Percentiles rank a stretch among this genome's conserved stretches.
These are phyloP conservation scores for Aureobasidium leucospermi DNA, from an alignment of 2,329 filamentous ascomycete genomes.

Conservation along the genomic window DNA sequence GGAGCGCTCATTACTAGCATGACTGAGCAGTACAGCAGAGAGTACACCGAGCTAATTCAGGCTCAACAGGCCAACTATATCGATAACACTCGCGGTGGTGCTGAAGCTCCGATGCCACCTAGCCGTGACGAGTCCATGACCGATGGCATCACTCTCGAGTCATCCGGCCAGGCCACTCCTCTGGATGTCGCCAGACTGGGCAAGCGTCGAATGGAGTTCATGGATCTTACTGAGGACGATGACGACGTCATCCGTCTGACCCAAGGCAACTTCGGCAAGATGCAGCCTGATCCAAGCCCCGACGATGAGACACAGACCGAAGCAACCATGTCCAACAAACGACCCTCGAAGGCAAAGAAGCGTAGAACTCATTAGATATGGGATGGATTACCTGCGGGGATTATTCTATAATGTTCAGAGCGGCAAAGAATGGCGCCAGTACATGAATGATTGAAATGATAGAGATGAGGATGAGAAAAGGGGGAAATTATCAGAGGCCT, in stretches of 20 bases:
- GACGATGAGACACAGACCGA: neutral
- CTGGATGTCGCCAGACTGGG: neutral
- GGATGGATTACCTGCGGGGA: neutral
- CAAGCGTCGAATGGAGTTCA: neutral
- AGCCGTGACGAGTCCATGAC: constrained; percentile 4
- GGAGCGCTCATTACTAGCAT: neutral
- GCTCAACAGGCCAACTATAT: neutral
- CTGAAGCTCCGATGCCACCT: neutral
- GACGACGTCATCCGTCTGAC: neutral
- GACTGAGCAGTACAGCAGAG: neutral
- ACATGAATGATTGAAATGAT: too few species aligned
- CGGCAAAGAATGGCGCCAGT: neutral
- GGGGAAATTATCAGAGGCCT: neutral
- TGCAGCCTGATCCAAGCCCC: neutral
- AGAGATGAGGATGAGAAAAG: neutral
- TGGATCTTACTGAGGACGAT: neutral
- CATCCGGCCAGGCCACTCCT: constrained; percentile 3
- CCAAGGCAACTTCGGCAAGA: neutral
- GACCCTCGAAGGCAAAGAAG: neutral
- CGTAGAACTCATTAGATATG: constrained; percentile 8
- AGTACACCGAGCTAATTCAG: neutral
- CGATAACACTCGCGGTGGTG: neutral
- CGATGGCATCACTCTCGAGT: constrained; percentile 3
- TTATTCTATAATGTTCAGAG: neutral
- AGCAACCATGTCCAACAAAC: neutral